Percentiles rank a stretch among this genome's conserved stretches.
These are phyloP conservation scores for Viola odorata DNA, from an alignment of 345 rosid species.

Conservation along the genomic window DNA sequence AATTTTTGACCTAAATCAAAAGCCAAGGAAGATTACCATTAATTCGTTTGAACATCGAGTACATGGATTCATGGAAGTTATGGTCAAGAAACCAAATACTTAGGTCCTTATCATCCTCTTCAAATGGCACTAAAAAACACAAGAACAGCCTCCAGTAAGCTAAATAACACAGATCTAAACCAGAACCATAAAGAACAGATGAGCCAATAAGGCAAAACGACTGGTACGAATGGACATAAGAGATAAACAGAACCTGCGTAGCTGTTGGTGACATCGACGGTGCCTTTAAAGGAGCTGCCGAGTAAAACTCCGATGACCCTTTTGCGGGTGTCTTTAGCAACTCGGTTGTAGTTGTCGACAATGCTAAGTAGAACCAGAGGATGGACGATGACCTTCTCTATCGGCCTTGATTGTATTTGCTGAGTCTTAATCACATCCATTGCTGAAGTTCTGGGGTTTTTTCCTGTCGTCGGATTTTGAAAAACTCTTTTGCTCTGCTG, in stretches of 20 bases:
- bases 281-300: conserved; percentile 68
- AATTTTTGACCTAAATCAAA: neutral
- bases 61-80: conserved; percentile 93
- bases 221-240: neutral
- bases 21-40: conserved; percentile 42
- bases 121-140: conserved; percentile 67
- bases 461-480: too few species aligned
- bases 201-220: neutral
- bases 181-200: neutral
- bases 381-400: conserved; percentile 90
- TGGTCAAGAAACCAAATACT: conserved; percentile 95
- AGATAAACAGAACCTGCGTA: conserved; percentile 53
- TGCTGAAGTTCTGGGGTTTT: neutral
- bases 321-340: conserved; percentile 83
- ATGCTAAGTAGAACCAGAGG: conserved; percentile 95
- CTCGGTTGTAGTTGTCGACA: conserved; percentile 92
- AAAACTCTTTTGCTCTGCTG: too few species aligned
- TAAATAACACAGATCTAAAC: neutral
- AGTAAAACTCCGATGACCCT: conserved; percentile 83
- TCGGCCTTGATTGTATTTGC: conserved; percentile 66
- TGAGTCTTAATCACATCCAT: conserved; percentile 97
- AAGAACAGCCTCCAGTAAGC: neutral
- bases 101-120: conserved; percentile 89
- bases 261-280: conserved; percentile 89
- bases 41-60: conserved; percentile 91